Base-by-base conservation (phyloP, 331 rosid species). In the Pyrus hybrid region DNA sequence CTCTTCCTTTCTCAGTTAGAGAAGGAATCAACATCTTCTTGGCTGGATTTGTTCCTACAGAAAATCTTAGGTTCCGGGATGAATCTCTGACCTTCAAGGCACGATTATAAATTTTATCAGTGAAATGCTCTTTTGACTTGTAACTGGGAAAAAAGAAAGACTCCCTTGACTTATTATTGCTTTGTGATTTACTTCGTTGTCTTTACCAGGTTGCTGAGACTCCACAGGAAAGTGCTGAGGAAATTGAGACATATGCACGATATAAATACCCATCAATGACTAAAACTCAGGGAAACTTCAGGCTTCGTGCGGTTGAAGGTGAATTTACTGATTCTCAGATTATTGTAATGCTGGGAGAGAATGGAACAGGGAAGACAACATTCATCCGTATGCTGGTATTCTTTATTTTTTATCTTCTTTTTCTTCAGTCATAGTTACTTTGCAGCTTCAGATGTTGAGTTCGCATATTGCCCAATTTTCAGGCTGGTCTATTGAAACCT, bases 351-450 rank as follows among this genome's bases (percentile, higher is more conserved):
- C 86, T 93, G 66, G 98, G 98, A 62, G 98, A 93, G 83, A 93
- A 93, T 79, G 98, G 98, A 79, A 93, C 97, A 0, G 98, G 98
- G 77, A 93, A 93, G 91, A 93, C 98, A 20, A 93, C 97, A n/a
- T 93, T 93, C 78, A 91, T 93, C 78, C 97, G 91, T 2, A 91
- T 93, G 98, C 98, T 93, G 97, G 98, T 93, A 91, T 68, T 61
- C 63, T 60, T 79, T 75, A 51, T 14, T 76, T 76, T 71, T 21
- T 33, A 13, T 60, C 67, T 28, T 35, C 8, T 22, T 23, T 74
- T 16, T 30, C 22, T 51, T 71, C 57, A 53, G 43, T 53, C 51
- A 33, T 77, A 49, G 37, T n/a, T 2, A 10, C 23, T 29, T 61
- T 64, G n/a, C 12, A 22, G 35, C 16, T 58, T 66, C 37, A 60